phyloP scores from a whole-genome alignment of 2,329 filamentous ascomycete species.

The Balansia obtecta region DNA sequence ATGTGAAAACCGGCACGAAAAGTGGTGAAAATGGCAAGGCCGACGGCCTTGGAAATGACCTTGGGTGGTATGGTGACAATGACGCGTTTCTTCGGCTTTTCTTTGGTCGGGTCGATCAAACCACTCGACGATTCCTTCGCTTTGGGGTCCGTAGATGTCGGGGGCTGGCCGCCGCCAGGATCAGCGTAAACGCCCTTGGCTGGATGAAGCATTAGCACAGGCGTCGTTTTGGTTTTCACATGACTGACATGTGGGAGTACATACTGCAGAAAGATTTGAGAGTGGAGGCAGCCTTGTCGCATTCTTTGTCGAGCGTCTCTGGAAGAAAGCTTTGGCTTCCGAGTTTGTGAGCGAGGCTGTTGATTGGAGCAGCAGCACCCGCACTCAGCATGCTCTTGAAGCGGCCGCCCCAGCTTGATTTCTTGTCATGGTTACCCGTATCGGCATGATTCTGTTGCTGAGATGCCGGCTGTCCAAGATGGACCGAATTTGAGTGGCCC shows the following conservation, averaged over 20 bases:
- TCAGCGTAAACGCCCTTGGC: constrained; percentile 41
- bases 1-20: constrained; percentile 55
- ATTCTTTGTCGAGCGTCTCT: constrained; percentile 74
- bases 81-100: constrained; percentile 32
- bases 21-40: constrained; percentile 61
- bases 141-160: constrained; percentile 20
- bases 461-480: not conserved
- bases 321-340: constrained; percentile 81
- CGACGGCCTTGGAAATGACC: constrained; percentile 53
- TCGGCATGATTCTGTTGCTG: not conserved
- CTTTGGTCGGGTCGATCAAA: constrained; percentile 20
- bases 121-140: constrained; percentile 15
- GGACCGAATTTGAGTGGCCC: not conserved
- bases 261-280: constrained; percentile 74
- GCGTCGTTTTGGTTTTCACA: no score
- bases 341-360: constrained; percentile 68
- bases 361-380: constrained; percentile 59
- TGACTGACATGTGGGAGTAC: constrained; percentile 14
- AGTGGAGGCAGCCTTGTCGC: constrained; percentile 80
- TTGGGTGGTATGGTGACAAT: constrained; percentile 42
- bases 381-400: constrained; percentile 19
- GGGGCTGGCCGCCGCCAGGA: constrained; percentile 14
- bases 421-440: constrained; percentile 3
- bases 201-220: constrained; percentile 11
- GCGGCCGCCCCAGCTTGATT: constrained; percentile 16